Conservation (phyloP, 2,329 filamentous ascomycete species). For the Ceratocystiopsis brevicomis region DNA sequence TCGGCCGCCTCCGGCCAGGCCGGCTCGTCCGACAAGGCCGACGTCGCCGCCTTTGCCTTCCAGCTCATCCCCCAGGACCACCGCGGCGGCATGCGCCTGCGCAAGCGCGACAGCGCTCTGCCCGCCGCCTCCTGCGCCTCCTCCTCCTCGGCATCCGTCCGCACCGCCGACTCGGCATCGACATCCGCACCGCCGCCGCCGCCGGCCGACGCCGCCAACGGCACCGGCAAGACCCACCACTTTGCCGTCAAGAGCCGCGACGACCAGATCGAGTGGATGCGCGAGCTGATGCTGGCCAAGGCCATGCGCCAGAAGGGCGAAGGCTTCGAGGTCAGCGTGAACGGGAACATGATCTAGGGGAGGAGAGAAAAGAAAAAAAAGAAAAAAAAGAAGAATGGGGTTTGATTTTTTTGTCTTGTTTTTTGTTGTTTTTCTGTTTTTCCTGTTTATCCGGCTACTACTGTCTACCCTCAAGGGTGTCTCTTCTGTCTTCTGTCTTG, state of each 20-base stretch:
- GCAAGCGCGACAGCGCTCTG: conserved; percentile 30
- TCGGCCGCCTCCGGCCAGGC: conserved; percentile 14
- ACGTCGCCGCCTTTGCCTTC: conserved; percentile 58
- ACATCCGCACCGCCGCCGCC: conserved; percentile 13
- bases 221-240: conserved; percentile 70
- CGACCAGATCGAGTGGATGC: conserved; percentile 94
- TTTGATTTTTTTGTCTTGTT: conserved; percentile 3
- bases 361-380: neutral
- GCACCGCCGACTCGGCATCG: neutral
- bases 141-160: conserved; percentile 13
- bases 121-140: conserved; percentile 13
- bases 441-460: neutral
- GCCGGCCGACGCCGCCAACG: conserved; percentile 30
- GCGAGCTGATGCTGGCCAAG: conserved; percentile 80
- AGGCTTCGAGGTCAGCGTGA: conserved; percentile 66
- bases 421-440: neutral
- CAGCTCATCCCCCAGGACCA: conserved; percentile 59
- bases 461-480: neutral
- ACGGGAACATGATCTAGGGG: conserved; percentile 52
- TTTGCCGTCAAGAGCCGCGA: conserved; percentile 78
- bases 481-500: neutral
- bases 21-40: conserved; percentile 21
- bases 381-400: neutral
- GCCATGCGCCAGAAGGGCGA: conserved; percentile 68
- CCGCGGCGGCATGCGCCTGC: conserved; percentile 30